Percentiles rank a stretch among this genome's conserved stretches.
These are phyloP conservation scores for Hamamelis virginiana DNA, from an alignment of 164 flowering plant genomes.

Conservation along the genomic window DNA sequence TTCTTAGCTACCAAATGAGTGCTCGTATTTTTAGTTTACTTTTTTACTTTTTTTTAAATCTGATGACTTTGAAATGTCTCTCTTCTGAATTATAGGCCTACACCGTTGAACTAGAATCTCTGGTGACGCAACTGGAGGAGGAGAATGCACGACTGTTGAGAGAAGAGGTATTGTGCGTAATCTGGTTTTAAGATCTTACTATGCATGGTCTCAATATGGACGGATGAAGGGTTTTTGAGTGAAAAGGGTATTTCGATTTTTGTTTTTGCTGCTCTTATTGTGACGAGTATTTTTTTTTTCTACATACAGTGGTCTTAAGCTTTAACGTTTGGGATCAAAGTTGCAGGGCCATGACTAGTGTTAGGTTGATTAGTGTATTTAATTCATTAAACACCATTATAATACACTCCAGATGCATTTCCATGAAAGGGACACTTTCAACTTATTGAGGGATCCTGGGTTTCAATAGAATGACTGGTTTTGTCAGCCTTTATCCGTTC, in stretches of 20 bases:
- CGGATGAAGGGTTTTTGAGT: background rate
- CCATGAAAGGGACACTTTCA: too few species aligned
- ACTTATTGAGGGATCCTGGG: too few species aligned
- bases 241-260: background rate
- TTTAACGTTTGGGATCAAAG: too few species aligned
- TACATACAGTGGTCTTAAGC: too few species aligned
- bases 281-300: too few species aligned
- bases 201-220: background rate
- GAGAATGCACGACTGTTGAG: conserved; percentile 36
- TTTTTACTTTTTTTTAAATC: background rate
- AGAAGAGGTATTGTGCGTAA: conserved; percentile 39
- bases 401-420: too few species aligned
- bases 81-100: conserved; percentile 33
- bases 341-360: too few species aligned
- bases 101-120: conserved; percentile 43
- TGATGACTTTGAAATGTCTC: background rate
- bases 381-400: too few species aligned
- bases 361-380: too few species aligned
- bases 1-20: background rate
- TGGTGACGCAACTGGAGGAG: conserved; percentile 45
- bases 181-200: background rate
- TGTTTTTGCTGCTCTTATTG: too few species aligned
- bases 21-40: background rate
- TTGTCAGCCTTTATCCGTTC: too few species aligned
- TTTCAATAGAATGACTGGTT: too few species aligned